Evolutionary conservation across 805 yeast genomes (phyloP), one percentile per base, ranked within the genome.

Genomic region (Wickerhamomyces tratensis): DNA sequence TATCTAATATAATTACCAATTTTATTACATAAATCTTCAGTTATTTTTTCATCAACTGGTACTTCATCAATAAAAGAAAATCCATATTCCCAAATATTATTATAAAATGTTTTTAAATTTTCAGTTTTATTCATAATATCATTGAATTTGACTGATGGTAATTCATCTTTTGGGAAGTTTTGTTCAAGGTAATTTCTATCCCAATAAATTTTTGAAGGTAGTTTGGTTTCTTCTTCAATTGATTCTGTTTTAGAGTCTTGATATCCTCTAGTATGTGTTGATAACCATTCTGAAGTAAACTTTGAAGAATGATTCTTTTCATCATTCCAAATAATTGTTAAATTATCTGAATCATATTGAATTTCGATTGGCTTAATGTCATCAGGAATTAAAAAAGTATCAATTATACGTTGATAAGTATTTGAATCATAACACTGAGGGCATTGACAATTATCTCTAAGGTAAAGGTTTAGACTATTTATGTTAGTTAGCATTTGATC

Each of bases 381-480:
- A 25, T 49, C 54, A 6, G 70, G 69, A 27, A 67, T 56, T 30
- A 57, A 56, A 49, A 75, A 76, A 12, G 82, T 72, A 50, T 79
- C 74, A 39, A 76, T 64, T 25, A 79, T 59, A 40, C 86, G 60
- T 57, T 80, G 86, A 50, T 73, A 76, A 33, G 86, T 80, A 39
- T 61, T 52, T 4, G 68, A 59, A 52, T 72, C 78, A 58, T 67
- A 77, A 57, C 84, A 78, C 29, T 64, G 48, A 10, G 61, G 57
- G 48, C 84, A 79, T 46, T 71, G 81, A 49, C 86, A 80, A 50
- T 72, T 69, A 56, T 80, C 86, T 39, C 86, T 63, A 15, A 80
- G 64, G 86, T 86, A 80, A 38, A 80, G 67, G 53, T 71, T 56
- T 52, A 76, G 77, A 46, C 40, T 41, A 14, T n/a, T 20, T 20